Evolutionary conservation across 1,284 basidiomycete species (phyloP).

Genomic region (Golubevia pallescens): DNA sequence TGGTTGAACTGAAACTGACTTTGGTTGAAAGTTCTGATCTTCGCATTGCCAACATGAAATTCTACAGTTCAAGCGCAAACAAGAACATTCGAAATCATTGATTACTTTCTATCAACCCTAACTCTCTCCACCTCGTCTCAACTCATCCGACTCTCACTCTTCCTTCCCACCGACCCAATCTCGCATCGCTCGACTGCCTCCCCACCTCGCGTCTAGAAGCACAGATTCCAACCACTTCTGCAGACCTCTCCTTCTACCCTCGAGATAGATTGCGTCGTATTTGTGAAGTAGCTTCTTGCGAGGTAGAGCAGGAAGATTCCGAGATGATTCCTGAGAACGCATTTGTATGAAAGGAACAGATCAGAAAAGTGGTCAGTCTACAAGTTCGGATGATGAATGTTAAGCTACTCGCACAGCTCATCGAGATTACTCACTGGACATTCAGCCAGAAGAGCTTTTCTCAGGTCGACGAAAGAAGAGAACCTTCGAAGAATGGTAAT

Average conservation of each 20-base stretch:
- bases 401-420: slow-evolving; percentile 13
- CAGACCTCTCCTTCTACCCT: slow-evolving; percentile 37
- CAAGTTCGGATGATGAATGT: slow-evolving; percentile 8
- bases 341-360: not conserved
- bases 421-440: slow-evolving; percentile 11
- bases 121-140: too few relatives aligned
- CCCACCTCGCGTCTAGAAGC: slow-evolving; percentile 41
- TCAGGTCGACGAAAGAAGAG: slow-evolving; percentile 31
- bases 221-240: slow-evolving; percentile 46
- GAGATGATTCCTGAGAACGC: not conserved
- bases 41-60: too few relatives aligned
- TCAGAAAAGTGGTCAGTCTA: slow-evolving; percentile 1
- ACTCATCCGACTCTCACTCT: too few relatives aligned
- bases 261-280: slow-evolving; percentile 42
- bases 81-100: too few relatives aligned
- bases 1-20: too few relatives aligned
- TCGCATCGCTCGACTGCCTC: slow-evolving; percentile 18
- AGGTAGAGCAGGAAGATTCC: slow-evolving; percentile 20
- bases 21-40: too few relatives aligned
- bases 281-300: slow-evolving; percentile 39
- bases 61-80: too few relatives aligned
- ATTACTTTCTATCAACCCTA: too few relatives aligned
- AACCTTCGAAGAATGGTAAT: slow-evolving; percentile 32
- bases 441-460: slow-evolving; percentile 7
- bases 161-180: slow-evolving; percentile 24